Evolutionary conservation across 208 protist genomes (phyloP), one percentile per base, ranked within the genome.

Genomic region (Trypanosoma mega): DNA sequence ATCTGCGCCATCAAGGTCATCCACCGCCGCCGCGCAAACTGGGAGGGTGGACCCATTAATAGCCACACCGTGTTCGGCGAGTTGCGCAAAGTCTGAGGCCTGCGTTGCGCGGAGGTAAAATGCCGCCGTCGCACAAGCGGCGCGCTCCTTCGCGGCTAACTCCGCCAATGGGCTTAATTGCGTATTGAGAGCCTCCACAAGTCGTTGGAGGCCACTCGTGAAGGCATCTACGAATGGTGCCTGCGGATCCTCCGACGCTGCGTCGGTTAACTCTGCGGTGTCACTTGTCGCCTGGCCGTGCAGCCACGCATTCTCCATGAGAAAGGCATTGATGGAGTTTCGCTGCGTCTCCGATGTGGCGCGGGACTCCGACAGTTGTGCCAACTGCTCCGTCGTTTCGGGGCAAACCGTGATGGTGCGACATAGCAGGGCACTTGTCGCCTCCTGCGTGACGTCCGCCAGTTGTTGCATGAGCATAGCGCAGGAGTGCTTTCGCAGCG

Each of bases 291-390:
- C 18, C 67, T 87, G 72, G 8, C 34, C 8, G 61, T 77, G 75
- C 29, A 90, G 70, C 12, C 67, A 46, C 1, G 66, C 59, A 53
- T 93, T 93, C 9, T 82, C 72, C 0, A 68, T 20, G 7, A 89
- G 43, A 24, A 87, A 74, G 0, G 78, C 50, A 20, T 68, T 52
- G 7, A 93, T 46, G 0, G 74, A 57, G 31, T 63, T 47, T 11
- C 76, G 74, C 24, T 70, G 72, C 0, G 77, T 76, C 34, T 49
- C 55, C 46, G 74, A 29, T 11, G 62, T 43, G 45, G 63, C 74
- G 12, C 76, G 53, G 54, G 65, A 36, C 20, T 47, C 26, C 18
- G 76, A 36, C 18, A 73, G 60, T 23, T 49, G 57, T 50, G 68
- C 61, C 0, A 44, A 33, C 39, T 70, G 63, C 37, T 43, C 46